phyloP scores from a whole-genome alignment of 805 yeast genomes.

The Candida chilensis region DNA sequence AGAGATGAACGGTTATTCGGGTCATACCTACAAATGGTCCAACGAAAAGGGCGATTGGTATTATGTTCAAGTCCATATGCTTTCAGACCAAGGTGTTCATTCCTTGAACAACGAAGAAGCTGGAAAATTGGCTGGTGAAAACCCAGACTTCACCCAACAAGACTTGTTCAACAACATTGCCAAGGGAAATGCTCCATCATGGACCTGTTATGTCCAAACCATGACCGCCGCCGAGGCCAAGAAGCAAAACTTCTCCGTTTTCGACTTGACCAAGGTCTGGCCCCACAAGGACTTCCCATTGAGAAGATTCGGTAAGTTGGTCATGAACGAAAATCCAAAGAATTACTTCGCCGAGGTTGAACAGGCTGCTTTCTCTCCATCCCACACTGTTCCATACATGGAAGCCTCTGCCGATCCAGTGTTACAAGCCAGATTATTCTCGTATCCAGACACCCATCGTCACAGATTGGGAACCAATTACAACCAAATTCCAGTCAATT shows the following conservation, averaged over 20 bases:
- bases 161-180: constrained; percentile 76
- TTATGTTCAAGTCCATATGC: constrained; percentile 73
- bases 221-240: constrained; percentile 82
- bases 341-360: constrained; percentile 86
- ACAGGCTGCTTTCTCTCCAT: constrained; percentile 80
- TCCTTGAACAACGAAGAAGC: constrained; percentile 59
- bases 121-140: constrained; percentile 54
- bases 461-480: constrained; percentile 74
- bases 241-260: constrained; percentile 69
- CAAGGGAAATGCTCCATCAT: constrained; percentile 68
- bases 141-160: constrained; percentile 77
- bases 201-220: constrained; percentile 80
- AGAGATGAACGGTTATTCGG: constrained; percentile 79
- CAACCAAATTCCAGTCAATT: constrained; percentile 81
- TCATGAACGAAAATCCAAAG: constrained; percentile 73
- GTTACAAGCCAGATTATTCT: constrained; percentile 70
- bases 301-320: constrained; percentile 76
- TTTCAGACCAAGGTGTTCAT: constrained; percentile 51
- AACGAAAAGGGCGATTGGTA: constrained; percentile 68
- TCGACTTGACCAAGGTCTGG: constrained; percentile 91
- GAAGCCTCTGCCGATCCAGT: constrained; percentile 83
- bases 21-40: constrained; percentile 78
- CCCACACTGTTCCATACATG: constrained; percentile 78
- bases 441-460: constrained; percentile 82
- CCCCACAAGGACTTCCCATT: constrained; percentile 81